Evolutionary conservation across 2,329 filamentous ascomycete genomes (phyloP).

Genomic region (Pseudogymnoascus verrucosus): DNA sequence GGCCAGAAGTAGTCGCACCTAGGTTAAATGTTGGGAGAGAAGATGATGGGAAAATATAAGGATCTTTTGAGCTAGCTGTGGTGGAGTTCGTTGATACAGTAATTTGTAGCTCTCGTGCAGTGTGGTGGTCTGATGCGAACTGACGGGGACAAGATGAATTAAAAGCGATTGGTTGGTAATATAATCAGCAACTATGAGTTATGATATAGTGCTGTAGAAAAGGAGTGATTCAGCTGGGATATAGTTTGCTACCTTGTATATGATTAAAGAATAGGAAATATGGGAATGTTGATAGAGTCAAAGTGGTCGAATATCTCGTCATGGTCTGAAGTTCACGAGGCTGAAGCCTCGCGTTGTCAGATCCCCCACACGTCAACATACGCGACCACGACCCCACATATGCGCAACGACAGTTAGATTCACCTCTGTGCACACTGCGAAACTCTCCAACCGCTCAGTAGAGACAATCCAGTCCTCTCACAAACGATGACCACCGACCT

Average conservation of each 20-base stretch:
- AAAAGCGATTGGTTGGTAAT: not conserved
- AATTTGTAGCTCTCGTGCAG: not conserved
- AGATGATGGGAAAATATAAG: not conserved
- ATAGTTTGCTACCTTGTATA: not conserved
- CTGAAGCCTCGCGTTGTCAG: not conserved
- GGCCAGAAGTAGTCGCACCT: not conserved
- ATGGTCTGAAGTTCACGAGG: not conserved
- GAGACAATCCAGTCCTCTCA: not conserved
- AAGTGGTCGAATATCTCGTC: not conserved
- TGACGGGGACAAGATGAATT: not conserved
- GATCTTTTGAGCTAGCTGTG: not conserved
- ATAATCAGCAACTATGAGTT: not conserved
- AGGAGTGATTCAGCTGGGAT: not conserved
- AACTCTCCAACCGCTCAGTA: not conserved
- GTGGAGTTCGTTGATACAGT: not conserved
- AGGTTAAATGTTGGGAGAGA: not conserved
- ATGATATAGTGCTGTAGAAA: not conserved
- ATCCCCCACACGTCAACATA: conserved; percentile 3
- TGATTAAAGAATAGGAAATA: conserved; percentile 4
- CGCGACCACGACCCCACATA: conserved; percentile 4
- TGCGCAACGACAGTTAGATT: not conserved
- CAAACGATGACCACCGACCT: conserved; percentile 15
- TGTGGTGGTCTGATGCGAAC: not conserved
- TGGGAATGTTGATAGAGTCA: not conserved
- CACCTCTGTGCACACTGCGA: not conserved